Conservation (phyloP, 2,329 filamentous ascomycete genomes). For the Xylaria polymorpha region DNA sequence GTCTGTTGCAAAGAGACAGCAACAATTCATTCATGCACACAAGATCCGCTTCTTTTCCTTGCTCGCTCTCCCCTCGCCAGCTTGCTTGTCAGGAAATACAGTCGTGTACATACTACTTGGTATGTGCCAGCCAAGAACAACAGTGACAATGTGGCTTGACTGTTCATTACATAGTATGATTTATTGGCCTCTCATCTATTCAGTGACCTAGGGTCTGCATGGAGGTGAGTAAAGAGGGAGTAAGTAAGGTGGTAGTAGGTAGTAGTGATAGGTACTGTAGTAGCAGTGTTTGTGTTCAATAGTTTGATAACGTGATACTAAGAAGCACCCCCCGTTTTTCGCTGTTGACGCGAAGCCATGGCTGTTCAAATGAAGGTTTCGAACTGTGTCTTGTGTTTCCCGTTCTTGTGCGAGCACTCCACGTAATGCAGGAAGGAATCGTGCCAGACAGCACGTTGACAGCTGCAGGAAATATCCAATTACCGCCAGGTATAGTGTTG, state of each 20-base stretch:
- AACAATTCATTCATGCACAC: background rate
- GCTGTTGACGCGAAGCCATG: background rate
- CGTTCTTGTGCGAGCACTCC: conserved; percentile 17
- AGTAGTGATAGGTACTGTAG: background rate
- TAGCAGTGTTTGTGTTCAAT: conserved; percentile 1
- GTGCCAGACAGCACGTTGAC: conserved; percentile 14
- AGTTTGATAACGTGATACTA: background rate
- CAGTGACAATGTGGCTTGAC: conserved; percentile 18
- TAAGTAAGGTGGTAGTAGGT: background rate
- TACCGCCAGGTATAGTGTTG: conserved; percentile 18
- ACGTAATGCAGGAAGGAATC: conserved; percentile 11
- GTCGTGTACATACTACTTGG: background rate
- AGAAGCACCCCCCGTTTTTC: background rate
- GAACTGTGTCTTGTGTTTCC: conserved; percentile 22
- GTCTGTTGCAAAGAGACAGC: conserved; percentile 12
- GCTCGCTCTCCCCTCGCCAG: background rate
- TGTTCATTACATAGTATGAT: background rate
- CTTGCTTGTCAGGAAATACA: conserved; percentile 9
- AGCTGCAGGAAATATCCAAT: conserved; percentile 6
- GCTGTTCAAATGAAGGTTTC: conserved; percentile 1
- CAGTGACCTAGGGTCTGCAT: background rate
- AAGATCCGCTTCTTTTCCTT: conserved; percentile 1
- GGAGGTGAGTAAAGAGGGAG: background rate
- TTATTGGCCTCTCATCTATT: background rate
- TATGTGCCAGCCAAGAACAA: conserved; percentile 17